Percentiles rank a stretch among this genome's conserved stretches.
Conservation (phyloP, 164 flowering plant genomes). For the Cinnamomum chago region DNA sequence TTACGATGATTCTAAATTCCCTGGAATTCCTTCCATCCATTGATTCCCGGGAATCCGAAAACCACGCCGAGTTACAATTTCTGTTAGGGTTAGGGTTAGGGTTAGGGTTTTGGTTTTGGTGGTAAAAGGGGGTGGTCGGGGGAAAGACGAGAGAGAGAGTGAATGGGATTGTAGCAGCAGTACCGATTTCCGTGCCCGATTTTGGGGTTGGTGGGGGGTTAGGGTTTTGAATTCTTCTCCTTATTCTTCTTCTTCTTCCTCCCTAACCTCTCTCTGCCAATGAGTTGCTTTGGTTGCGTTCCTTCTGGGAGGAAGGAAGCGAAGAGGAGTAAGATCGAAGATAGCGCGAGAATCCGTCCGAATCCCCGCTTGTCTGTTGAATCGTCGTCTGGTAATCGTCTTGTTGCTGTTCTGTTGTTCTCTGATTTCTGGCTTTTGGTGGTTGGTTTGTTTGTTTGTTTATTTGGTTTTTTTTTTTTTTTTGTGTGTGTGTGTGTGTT, state of each 20-base stretch:
- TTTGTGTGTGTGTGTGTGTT: neutral
- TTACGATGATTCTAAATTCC: no score
- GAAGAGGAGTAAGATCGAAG: neutral
- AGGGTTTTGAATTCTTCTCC: neutral
- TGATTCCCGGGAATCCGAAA: no score
- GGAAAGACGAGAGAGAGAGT: neutral
- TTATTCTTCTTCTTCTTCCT: neutral
- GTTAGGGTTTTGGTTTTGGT: neutral
- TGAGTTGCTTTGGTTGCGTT: neutral
- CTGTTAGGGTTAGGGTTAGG: neutral
- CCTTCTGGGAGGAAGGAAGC: neutral
- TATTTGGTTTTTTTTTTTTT: no score
- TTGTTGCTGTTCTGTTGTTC: neutral
- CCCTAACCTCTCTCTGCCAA: neutral
- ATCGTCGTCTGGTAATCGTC: constrained; percentile 6
- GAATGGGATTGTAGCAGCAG: neutral
- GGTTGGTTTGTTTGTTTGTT: neutral
- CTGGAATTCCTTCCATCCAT: no score
- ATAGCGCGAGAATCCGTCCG: neutral
- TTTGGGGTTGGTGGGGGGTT: neutral
- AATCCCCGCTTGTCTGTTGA: constrained; percentile 11
- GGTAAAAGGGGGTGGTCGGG: neutral
- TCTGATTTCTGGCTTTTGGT: neutral
- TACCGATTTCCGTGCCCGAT: neutral
- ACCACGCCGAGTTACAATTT: no score